Percentiles rank a stretch among this genome's conserved stretches.
Conservation (phyloP, 2,329 filamentous ascomycete species). For the Knoxdaviesia proteae region DNA sequence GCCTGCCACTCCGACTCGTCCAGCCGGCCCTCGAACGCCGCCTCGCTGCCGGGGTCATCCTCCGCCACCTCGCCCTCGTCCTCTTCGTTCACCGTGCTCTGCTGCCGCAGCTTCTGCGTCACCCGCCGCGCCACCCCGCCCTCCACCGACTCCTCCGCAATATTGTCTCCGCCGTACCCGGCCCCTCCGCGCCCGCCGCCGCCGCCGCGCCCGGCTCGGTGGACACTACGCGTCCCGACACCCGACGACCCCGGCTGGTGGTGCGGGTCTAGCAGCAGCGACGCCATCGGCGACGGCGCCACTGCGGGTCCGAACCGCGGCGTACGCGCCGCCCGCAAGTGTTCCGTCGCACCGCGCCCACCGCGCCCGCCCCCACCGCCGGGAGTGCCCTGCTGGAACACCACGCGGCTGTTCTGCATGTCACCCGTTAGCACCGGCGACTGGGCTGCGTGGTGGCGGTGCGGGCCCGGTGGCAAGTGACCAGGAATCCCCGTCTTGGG, state of each 20-base stretch:
- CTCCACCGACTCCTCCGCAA: conserved; percentile 34
- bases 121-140: conserved; percentile 15
- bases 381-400: too few species aligned
- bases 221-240: conserved; percentile 21
- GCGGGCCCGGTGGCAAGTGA: conserved; percentile 32
- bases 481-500: conserved; percentile 45
- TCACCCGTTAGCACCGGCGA: conserved; percentile 37
- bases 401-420: conserved; percentile 17
- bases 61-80: background rate
- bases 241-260: conserved; percentile 42
- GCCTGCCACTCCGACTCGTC: conserved; percentile 41
- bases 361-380: background rate
- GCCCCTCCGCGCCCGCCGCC: conserved; percentile 22
- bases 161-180: conserved; percentile 11
- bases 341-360: background rate
- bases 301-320: conserved; percentile 24
- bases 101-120: conserved; percentile 25
- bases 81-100: conserved; percentile 10
- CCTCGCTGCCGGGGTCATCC: conserved; percentile 16
- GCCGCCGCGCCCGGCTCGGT: conserved; percentile 22
- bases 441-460: conserved; percentile 26
- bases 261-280: conserved; percentile 53
- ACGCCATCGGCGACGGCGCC: conserved; percentile 47
- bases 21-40: conserved; percentile 30
- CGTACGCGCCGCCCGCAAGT: conserved; percentile 9